Evolutionary conservation across 306 rosid genomes (phyloP).

Genomic region (Casuarina glauca): DNA sequence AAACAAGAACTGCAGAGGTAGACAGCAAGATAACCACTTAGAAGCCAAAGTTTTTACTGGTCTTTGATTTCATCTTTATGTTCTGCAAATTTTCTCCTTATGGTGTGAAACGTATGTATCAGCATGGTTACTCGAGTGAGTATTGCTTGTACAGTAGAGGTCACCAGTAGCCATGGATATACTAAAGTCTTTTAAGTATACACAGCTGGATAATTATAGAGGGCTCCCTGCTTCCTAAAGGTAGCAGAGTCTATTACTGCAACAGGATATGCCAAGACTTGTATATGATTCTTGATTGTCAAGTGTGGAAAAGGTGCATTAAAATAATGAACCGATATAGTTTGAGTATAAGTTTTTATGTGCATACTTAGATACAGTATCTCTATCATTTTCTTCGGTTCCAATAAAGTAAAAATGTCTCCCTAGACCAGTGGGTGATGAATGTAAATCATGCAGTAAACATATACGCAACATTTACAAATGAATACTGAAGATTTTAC

Average conservation of each 20-base stretch:
- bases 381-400: background rate
- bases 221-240: background rate
- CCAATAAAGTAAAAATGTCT: background rate
- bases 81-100: background rate
- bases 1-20: conserved; percentile 76
- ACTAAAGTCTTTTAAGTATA: conserved; percentile 20
- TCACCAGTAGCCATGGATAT: conserved; percentile 69
- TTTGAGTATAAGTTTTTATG: background rate
- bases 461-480: too few relatives aligned
- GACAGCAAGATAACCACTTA: conserved; percentile 18
- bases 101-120: conserved; percentile 27
- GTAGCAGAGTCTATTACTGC: background rate
- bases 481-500: too few relatives aligned
- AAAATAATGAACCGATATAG: background rate
- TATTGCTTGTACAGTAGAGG: conserved; percentile 52
- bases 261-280: background rate
- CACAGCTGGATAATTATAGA: conserved; percentile 5
- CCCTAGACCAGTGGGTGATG: too few relatives aligned
- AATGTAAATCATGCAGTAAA: too few relatives aligned
- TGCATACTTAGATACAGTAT: background rate
- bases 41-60: conserved; percentile 17
- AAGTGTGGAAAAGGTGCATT: background rate
- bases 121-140: conserved; percentile 74
- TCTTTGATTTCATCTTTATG: conserved; percentile 16
- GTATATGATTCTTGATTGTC: conserved; percentile 9